These are phyloP conservation scores for Dactylellina haptotyla DNA, from an alignment of 2,329 filamentous ascomycete genomes.

Conservation along the genomic window DNA sequence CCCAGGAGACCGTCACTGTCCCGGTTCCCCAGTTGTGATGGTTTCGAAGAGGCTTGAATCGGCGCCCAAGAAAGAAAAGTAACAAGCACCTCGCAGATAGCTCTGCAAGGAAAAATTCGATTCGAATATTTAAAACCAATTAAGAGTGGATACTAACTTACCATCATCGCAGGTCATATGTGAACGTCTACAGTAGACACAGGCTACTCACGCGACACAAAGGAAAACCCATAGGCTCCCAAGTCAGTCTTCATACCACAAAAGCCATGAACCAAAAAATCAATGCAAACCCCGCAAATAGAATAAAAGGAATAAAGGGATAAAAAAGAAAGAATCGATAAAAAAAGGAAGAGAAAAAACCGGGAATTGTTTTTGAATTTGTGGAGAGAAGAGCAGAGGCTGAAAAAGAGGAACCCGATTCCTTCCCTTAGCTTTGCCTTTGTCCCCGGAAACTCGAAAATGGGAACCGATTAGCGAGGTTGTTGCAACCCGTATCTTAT, in stretches of 20 bases:
- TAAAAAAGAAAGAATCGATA: constrained; percentile 57
- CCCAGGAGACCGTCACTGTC: constrained; percentile 46
- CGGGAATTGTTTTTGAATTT: constrained; percentile 21
- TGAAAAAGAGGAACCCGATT: constrained; percentile 9
- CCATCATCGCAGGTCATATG: constrained; percentile 84
- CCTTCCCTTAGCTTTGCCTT: constrained; percentile 15
- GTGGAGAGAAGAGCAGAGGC: constrained; percentile 15
- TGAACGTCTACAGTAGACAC: constrained; percentile 90
- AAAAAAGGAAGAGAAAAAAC: constrained; percentile 23
- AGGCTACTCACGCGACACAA: constrained; percentile 70
- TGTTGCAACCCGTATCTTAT: constrained; percentile 46
- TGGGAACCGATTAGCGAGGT: constrained; percentile 53
- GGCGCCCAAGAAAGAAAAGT: constrained; percentile 42
- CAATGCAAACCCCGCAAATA: constrained; percentile 58
- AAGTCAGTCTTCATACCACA: constrained; percentile 60
- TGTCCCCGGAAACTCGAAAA: constrained; percentile 37
- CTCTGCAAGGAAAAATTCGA: constrained; percentile 57
- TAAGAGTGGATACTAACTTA: constrained; percentile 44
- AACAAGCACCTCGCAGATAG: too few species aligned
- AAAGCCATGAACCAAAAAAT: constrained; percentile 49
- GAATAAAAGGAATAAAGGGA: constrained; percentile 56
- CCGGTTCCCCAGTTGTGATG: constrained; percentile 51
- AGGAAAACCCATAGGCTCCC: constrained; percentile 56
- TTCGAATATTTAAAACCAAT: constrained; percentile 58
- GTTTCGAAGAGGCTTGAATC: constrained; percentile 13